A percentile compares a stretch with the other conserved stretches of the same genome.
phyloP scores from a whole-genome alignment of 1,284 basidiomycete genomes.

The Ganoderma sp. region DNA sequence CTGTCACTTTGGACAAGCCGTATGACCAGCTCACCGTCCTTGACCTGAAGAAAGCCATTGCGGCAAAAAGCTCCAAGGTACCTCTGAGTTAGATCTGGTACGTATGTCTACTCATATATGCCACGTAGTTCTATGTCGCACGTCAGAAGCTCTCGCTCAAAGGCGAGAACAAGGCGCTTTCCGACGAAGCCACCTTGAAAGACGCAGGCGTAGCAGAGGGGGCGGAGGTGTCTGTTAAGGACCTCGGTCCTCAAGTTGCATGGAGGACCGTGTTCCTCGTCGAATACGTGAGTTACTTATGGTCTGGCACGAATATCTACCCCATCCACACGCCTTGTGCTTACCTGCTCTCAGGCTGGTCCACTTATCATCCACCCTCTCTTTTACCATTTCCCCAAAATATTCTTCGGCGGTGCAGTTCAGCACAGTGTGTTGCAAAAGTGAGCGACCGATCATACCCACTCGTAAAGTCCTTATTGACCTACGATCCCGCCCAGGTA shows the following conservation, averaged over 20 bases:
- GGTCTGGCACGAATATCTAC: neutral
- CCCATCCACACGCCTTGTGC: slow-evolving; percentile 11
- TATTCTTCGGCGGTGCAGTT: slow-evolving; percentile 73
- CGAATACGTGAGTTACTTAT: slow-evolving; percentile 81
- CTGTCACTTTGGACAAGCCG: slow-evolving; percentile 58
- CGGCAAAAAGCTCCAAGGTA: slow-evolving; percentile 65
- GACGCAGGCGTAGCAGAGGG: slow-evolving; percentile 63
- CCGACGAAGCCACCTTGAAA: slow-evolving; percentile 66
- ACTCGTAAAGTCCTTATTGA: neutral
- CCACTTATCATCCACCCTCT: slow-evolving; percentile 93
- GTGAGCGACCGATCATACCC: slow-evolving; percentile 46
- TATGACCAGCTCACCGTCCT: slow-evolving; percentile 55
- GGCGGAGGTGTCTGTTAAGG: slow-evolving; percentile 77
- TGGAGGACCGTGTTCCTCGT: slow-evolving; percentile 88
- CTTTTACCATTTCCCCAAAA: slow-evolving; percentile 74
- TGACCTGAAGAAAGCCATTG: slow-evolving; percentile 66
- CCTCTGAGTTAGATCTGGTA: neutral
- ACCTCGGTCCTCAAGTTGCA: slow-evolving; percentile 86
- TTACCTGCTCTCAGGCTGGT: slow-evolving; percentile 64
- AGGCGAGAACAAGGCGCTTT: slow-evolving; percentile 63
- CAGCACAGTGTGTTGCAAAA: slow-evolving; percentile 81
- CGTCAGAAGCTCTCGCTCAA: slow-evolving; percentile 78
- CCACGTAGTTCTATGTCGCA: slow-evolving; percentile 63
- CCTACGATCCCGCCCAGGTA: slow-evolving; percentile 53
- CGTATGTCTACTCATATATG: slow-evolving; percentile 1